Evolutionary conservation across 1,284 basidiomycete genomes (phyloP).

Genomic region (Singerocomus rubriflavus): DNA sequence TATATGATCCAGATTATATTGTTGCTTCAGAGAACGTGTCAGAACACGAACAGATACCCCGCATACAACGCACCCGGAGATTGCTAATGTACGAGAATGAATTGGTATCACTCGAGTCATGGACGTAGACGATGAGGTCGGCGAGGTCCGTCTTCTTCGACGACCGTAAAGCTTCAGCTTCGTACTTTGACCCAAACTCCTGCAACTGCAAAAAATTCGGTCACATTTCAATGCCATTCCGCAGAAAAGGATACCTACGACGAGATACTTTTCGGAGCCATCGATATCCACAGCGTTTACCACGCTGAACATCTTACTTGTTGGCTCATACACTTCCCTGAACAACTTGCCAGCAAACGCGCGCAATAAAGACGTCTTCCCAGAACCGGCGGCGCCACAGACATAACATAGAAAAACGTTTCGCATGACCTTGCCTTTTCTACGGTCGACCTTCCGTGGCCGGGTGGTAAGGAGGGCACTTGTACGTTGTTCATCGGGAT

Average conservation of each 20-base stretch:
- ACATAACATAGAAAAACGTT: slow-evolving; percentile 93
- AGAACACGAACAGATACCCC: slow-evolving; percentile 7
- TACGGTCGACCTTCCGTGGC: slow-evolving; percentile 81
- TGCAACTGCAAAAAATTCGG: slow-evolving; percentile 61
- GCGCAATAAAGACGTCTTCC: slow-evolving; percentile 86
- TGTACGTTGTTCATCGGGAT: slow-evolving; percentile 72
- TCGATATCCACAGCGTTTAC: slow-evolving; percentile 95
- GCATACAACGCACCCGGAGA: slow-evolving; percentile 62
- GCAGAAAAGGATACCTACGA: slow-evolving; percentile 54
- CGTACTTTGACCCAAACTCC: slow-evolving; percentile 96
- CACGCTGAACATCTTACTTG: slow-evolving; percentile 86
- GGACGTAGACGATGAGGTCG: slow-evolving; percentile 93
- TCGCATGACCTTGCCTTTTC: slow-evolving; percentile 82
- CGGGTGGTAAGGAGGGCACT: slow-evolving; percentile 79
- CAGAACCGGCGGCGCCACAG: slow-evolving; percentile 93
- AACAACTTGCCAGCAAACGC: slow-evolving; percentile 86
- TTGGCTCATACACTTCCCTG: slow-evolving; percentile 74
- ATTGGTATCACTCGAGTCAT: slow-evolving; percentile 98
- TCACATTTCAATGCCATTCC: slow-evolving; percentile 4
- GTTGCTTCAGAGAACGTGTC: slow-evolving; percentile 63
- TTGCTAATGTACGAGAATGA: slow-evolving; percentile 99
- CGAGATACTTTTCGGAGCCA: slow-evolving; percentile 93
- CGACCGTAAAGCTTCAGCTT: slow-evolving; percentile 86
- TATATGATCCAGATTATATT: slow-evolving; percentile 92
- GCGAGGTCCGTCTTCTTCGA: slow-evolving; percentile 89